Conservation (phyloP, 768 basidiomycete species). For the Suillus paluster region DNA sequence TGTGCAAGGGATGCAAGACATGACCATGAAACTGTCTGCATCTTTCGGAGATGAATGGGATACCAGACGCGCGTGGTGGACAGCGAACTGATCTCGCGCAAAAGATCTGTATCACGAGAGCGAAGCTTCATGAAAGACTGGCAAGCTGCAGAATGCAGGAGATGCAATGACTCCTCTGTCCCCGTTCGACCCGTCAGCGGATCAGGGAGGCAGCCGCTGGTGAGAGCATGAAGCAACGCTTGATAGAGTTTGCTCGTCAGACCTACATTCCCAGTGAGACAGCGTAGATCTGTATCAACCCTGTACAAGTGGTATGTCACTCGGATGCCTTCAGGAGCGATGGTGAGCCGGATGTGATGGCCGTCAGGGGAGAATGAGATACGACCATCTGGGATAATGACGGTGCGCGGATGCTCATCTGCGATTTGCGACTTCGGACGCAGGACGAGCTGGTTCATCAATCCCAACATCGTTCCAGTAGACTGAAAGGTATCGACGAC, state of each 20-base stretch:
- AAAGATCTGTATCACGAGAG: conserved; percentile 31
- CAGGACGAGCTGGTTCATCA: conserved; percentile 45
- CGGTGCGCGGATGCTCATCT: conserved; percentile 18
- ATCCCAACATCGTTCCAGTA: conserved; percentile 49
- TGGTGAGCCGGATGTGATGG: conserved; percentile 23
- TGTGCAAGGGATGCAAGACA: conserved; percentile 30
- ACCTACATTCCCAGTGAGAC: conserved; percentile 30
- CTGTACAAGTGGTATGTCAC: conserved; percentile 33
- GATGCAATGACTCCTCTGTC: conserved; percentile 46
- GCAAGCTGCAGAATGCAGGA: conserved; percentile 41
- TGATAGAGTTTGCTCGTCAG: conserved; percentile 38
- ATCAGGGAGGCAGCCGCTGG: conserved; percentile 43
- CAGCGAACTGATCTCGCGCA: conserved; percentile 38
- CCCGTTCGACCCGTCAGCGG: conserved; percentile 48
- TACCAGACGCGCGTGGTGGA: conserved; percentile 42
- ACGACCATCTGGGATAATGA: conserved; percentile 46
- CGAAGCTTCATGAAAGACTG: conserved; percentile 45
- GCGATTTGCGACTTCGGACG: conserved; percentile 24
- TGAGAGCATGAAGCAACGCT: conserved; percentile 51
- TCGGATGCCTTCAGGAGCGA: conserved; percentile 6
- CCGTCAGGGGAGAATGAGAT: conserved; percentile 17
- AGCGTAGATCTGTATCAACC: conserved; percentile 35
- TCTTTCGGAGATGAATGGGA: conserved; percentile 39
- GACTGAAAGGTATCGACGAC: conserved; percentile 46
- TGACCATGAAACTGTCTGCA: conserved; percentile 35